phyloP scores from a whole-genome alignment of 129 eudicot species.

The Flaveria sonorensis region DNA sequence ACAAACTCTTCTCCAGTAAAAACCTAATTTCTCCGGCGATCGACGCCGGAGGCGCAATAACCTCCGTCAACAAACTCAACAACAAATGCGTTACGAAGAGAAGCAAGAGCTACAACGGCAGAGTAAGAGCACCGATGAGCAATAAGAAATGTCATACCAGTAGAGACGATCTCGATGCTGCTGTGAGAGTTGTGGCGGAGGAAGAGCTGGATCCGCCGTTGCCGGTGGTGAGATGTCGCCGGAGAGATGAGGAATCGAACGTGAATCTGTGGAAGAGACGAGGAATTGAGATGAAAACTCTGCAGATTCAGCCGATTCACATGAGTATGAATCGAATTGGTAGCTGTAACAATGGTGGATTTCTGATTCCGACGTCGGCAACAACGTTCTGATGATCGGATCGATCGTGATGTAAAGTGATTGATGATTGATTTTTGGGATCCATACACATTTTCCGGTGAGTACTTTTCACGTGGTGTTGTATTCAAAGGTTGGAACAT shows the following conservation, averaged over 20 bases:
- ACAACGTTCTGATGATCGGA: conserved; percentile 5
- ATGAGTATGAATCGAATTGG: conserved; percentile 9
- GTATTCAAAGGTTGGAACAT: conserved; percentile 41
- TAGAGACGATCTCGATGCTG: conserved; percentile 20
- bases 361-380: conserved; percentile 7
- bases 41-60: background rate
- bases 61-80: conserved; percentile 4
- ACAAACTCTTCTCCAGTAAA: conserved; percentile 52
- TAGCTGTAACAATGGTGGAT: background rate
- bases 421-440: conserved; percentile 12
- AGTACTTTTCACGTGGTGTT: conserved; percentile 39
- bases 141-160: conserved; percentile 10
- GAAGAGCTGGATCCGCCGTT: conserved; percentile 78
- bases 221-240: conserved; percentile 69
- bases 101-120: conserved; percentile 35
- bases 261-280: conserved; percentile 66
- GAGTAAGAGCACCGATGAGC: conserved; percentile 11
- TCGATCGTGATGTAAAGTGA: background rate
- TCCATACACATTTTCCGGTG: conserved; percentile 22
- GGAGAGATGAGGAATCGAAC: conserved; percentile 25
- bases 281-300: conserved; percentile 39
- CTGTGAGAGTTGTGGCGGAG: conserved; percentile 33
- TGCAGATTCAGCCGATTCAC: conserved; percentile 59
- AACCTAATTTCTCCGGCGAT: conserved; percentile 40
- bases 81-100: conserved; percentile 23